These are phyloP conservation scores for Arthrinium phaeospermum DNA, from an alignment of 2,329 filamentous ascomycete genomes.

Conservation along the genomic window DNA sequence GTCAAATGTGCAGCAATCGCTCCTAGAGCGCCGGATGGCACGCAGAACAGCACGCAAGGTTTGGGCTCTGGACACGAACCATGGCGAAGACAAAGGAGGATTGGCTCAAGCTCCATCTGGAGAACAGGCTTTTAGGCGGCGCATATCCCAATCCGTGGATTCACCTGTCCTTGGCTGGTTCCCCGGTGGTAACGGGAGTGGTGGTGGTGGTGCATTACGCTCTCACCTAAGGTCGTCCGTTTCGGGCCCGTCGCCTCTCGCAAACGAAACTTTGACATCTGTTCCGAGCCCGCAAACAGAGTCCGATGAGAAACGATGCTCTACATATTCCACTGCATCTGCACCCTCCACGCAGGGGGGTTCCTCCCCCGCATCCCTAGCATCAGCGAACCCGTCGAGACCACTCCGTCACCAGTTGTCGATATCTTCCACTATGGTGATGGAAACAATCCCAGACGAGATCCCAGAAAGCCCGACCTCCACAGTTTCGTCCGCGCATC, in stretches of 20 bases:
- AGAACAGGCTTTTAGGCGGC: conserved; percentile 13
- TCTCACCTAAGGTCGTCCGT: conserved; percentile 10
- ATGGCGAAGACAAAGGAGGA: not conserved
- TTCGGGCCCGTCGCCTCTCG: conserved; percentile 13
- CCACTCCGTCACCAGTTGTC: conserved; percentile 25
- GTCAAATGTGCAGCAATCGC: conserved; percentile 23
- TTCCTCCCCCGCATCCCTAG: conserved; percentile 29
- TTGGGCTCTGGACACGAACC: conserved; percentile 31
- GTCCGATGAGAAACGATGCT: conserved; percentile 3
- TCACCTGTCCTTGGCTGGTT: conserved; percentile 36
- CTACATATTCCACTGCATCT: not conserved
- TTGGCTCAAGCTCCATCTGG: conserved; percentile 14
- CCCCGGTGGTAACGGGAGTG: conserved; percentile 10
- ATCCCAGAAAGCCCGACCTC: conserved; percentile 8
- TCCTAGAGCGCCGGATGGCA: conserved; percentile 31
- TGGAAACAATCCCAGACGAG: conserved; percentile 23
- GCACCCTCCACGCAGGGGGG: conserved; percentile 20
- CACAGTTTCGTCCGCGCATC: not conserved
- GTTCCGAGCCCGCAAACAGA: not conserved
- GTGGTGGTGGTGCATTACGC: conserved; percentile 15
- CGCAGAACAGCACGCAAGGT: conserved; percentile 26
- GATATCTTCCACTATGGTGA: conserved; percentile 36
- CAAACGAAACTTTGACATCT: conserved; percentile 7
- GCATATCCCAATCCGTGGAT: conserved; percentile 25
- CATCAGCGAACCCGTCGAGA: conserved; percentile 20